Conservation (phyloP, 2,329 filamentous ascomycete genomes). For the Paraphoma sp. region DNA sequence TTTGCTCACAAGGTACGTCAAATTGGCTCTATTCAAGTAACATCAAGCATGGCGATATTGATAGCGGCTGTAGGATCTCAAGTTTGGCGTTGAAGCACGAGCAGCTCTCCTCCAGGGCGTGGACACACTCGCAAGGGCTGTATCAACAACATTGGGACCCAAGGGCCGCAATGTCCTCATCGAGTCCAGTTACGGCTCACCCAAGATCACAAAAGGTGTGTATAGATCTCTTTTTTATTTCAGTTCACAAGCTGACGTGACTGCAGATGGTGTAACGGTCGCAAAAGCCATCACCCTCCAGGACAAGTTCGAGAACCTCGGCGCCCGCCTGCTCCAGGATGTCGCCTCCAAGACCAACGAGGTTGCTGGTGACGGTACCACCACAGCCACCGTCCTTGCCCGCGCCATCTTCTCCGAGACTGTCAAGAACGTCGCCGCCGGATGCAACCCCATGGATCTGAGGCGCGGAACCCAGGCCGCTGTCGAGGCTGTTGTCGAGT, state of each 20-base stretch:
- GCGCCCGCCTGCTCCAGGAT: slow-evolving; percentile 94
- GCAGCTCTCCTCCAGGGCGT: slow-evolving; percentile 90
- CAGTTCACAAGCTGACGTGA: slow-evolving; percentile 18
- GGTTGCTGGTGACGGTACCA: slow-evolving; percentile 97
- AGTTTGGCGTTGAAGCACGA: slow-evolving; percentile 95
- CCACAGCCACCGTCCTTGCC: slow-evolving; percentile 94
- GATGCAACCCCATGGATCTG: slow-evolving; percentile 99
- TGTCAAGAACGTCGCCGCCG: slow-evolving; percentile 98
- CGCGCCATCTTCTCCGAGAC: slow-evolving; percentile 99
- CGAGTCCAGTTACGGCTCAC: slow-evolving; percentile 97
- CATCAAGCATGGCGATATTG: not conserved
- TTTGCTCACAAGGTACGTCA: slow-evolving; percentile 92
- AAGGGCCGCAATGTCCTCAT: slow-evolving; percentile 99
- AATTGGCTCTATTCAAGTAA: too few relatives aligned
- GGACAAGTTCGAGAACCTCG: slow-evolving; percentile 99
- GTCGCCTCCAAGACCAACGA: slow-evolving; percentile 99
- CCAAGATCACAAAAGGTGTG: slow-evolving; percentile 98
- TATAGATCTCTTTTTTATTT: not conserved
- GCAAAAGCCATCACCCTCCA: slow-evolving; percentile 85
- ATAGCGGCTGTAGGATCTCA: slow-evolving; percentile 74
- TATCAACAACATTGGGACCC: slow-evolving; percentile 93
- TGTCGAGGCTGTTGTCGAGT: slow-evolving; percentile 93
- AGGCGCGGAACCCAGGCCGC: slow-evolving; percentile 96
- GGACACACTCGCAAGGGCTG: slow-evolving; percentile 94
- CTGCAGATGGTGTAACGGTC: slow-evolving; percentile 59